Percentiles rank a stretch among this genome's conserved stretches.
Conservation (phyloP, 78 protist species). For the Mastigamoeba balamuthi region DNA sequence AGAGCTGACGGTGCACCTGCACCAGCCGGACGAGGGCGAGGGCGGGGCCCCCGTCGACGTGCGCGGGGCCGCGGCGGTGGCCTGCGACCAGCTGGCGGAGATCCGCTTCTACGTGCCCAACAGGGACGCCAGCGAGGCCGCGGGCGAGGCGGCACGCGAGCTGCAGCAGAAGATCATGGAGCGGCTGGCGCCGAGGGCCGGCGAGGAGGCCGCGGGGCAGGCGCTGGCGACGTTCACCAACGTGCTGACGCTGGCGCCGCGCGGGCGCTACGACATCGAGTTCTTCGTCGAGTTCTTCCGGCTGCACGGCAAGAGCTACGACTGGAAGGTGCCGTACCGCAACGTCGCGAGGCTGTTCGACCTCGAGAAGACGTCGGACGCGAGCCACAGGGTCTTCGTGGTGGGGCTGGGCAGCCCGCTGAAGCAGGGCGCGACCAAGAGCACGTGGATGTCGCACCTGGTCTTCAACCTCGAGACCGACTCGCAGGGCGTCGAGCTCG, state of each 20-base stretch:
- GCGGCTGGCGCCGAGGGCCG: no score
- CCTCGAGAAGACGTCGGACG: slow-evolving; percentile 22
- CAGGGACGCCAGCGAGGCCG: no score
- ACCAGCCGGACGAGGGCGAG: no score
- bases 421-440: slow-evolving; percentile 54
- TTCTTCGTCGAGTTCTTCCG: slow-evolving; percentile 38
- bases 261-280: slow-evolving; percentile 59
- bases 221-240: slow-evolving; percentile 19
- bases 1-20: no score
- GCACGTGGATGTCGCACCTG: slow-evolving; percentile 33
- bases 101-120: no score
- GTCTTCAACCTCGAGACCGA: slow-evolving; percentile 29
- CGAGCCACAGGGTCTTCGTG: slow-evolving; percentile 19
- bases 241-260: slow-evolving; percentile 43
- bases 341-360: slow-evolving; percentile 25
- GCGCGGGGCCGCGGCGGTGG: no score
- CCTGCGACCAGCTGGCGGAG: no score
- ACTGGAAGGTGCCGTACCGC: slow-evolving; percentile 38
- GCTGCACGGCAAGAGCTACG: slow-evolving; percentile 47
- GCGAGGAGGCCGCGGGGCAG: slow-evolving; percentile 21
- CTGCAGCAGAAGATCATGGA: no score
- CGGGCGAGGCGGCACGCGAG: no score
- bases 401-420: slow-evolving; percentile 52
- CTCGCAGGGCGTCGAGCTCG: background rate
- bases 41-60: no score